Conservation (phyloP, 306 rosid genomes). For the Ammopiptanthus mongolicus region DNA sequence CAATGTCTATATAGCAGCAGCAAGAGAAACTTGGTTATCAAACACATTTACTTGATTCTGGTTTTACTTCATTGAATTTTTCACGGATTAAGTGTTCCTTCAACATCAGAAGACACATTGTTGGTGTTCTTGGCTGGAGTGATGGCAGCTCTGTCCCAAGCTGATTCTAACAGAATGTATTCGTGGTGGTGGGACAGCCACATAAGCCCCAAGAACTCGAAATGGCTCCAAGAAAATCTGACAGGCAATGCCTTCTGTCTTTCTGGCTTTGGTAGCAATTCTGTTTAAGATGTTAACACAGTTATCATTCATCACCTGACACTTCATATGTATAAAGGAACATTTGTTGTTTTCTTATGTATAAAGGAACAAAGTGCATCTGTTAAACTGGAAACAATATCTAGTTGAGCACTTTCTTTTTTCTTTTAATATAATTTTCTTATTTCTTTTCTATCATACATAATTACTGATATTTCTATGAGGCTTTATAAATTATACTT, state of each 20-base stretch:
- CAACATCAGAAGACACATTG: conserved; percentile 25
- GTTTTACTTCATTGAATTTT: background rate
- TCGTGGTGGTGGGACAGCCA: conserved; percentile 99
- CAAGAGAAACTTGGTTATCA: background rate
- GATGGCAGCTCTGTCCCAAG: conserved; percentile 52
- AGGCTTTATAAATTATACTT: background rate
- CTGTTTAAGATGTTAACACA: background rate
- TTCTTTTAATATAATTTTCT: background rate
- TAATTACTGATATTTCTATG: background rate
- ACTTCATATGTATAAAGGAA: too few species aligned
- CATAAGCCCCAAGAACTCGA: conserved; percentile 91
- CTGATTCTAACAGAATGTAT: conserved; percentile 67
- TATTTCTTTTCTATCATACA: background rate
- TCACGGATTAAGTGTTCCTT: background rate
- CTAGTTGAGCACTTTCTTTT: background rate
- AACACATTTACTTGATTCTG: background rate
- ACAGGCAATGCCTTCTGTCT: conserved; percentile 48
- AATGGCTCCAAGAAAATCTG: conserved; percentile 96
- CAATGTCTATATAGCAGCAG: conserved; percentile 25
- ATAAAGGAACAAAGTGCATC: background rate
- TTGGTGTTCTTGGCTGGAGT: conserved; percentile 38
- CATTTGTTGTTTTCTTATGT: conserved; percentile 6
- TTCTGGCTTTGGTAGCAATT: conserved; percentile 16
- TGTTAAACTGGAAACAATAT: background rate
- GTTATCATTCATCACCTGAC: background rate